Conservation (phyloP, 768 basidiomycete species). For the Lactifluus hygrophoroides region DNA sequence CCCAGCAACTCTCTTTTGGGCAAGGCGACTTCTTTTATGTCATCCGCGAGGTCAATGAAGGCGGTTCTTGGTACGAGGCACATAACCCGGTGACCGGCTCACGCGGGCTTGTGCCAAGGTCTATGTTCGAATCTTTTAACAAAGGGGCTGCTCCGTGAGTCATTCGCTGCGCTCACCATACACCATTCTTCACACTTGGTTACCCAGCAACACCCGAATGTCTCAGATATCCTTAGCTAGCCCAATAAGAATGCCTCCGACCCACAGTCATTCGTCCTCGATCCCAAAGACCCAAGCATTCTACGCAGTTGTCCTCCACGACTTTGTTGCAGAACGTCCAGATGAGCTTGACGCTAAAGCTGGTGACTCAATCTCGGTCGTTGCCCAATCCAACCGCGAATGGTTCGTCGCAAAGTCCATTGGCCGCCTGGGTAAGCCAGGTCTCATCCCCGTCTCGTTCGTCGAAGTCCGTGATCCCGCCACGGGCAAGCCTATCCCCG, state of each 20-base stretch:
- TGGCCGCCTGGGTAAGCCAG: constrained; percentile 87
- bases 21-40: constrained; percentile 99
- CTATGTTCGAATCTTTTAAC: constrained; percentile 84
- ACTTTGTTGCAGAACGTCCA: constrained; percentile 89
- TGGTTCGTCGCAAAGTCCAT: constrained; percentile 99
- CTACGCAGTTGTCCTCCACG: constrained; percentile 93
- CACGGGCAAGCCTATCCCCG: constrained; percentile 69
- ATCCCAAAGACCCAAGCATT: constrained; percentile 49
- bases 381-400: constrained; percentile 98
- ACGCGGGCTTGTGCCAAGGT: constrained; percentile 81
- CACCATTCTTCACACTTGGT: constrained; percentile 6
- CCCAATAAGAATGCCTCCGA: constrained; percentile 26
- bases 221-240: constrained; percentile 14
- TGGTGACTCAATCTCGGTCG: constrained; percentile 92
- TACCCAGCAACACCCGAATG: background rate
- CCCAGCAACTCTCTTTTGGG: constrained; percentile 81
- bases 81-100: constrained; percentile 90
- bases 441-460: constrained; percentile 94
- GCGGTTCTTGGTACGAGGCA: constrained; percentile 79
- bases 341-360: constrained; percentile 94
- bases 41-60: constrained; percentile 54
- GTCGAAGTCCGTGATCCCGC: constrained; percentile 93
- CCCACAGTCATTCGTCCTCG: constrained; percentile 22
- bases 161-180: background rate
- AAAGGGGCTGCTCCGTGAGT: constrained; percentile 62